Conservation (phyloP, 495 filamentous ascomycete genomes). For the Penicillium salamii region DNA sequence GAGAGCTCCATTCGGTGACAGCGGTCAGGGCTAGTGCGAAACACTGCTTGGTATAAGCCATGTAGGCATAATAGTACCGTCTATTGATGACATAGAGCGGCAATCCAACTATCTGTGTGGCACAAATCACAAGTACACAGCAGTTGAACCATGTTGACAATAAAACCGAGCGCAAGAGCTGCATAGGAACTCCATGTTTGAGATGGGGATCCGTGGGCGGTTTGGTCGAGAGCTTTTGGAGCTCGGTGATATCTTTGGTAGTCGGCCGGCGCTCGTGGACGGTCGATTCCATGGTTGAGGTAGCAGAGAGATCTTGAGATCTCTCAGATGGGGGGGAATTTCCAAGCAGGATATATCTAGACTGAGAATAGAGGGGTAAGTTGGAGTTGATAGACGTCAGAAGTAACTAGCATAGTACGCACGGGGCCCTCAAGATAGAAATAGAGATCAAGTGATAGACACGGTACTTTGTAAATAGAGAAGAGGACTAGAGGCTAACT, state of each 20-base stretch:
- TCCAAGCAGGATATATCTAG: neutral
- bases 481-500: neutral
- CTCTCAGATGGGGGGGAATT: neutral
- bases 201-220: slow-evolving; percentile 44
- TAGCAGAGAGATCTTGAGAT: neutral
- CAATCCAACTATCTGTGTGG: slow-evolving; percentile 54
- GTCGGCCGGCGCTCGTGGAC: slow-evolving; percentile 42
- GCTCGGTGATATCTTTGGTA: slow-evolving; percentile 12
- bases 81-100: slow-evolving; percentile 61
- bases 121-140: slow-evolving; percentile 50
- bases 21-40: slow-evolving; percentile 60
- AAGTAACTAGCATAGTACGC: neutral
- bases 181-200: slow-evolving; percentile 64
- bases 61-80: slow-evolving; percentile 59
- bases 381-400: neutral
- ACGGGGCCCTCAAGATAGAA: neutral
- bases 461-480: too few relatives aligned
- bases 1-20: slow-evolving; percentile 61
- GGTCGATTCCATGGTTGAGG: slow-evolving; percentile 33
- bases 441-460: too few relatives aligned
- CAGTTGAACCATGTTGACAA: slow-evolving; percentile 64
- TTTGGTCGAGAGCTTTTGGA: slow-evolving; percentile 21
- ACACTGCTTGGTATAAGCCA: slow-evolving; percentile 63
- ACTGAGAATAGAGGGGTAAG: neutral
- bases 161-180: slow-evolving; percentile 61